Conservation (phyloP, 345 rosid species). For the Microcos paniculata region DNA sequence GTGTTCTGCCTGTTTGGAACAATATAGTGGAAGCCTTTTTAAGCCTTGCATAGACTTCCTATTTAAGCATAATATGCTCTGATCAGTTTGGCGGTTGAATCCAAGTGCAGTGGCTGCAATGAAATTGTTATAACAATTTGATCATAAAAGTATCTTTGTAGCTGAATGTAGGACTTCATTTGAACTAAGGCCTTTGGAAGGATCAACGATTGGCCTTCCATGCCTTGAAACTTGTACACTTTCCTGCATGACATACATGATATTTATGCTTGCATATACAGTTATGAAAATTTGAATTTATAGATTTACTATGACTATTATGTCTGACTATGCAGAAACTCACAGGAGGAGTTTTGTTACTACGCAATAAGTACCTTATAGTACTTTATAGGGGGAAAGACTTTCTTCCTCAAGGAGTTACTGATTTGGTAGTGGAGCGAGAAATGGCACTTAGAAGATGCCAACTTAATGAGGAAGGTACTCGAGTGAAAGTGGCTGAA, state of each 20-base stretch:
- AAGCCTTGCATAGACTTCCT: not conserved
- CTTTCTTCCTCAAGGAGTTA: slow-evolving; percentile 59
- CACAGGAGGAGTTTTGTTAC: slow-evolving; percentile 77
- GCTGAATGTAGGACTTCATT: not conserved
- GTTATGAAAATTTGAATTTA: not conserved
- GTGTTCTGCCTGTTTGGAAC: not conserved
- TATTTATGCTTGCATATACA: too few species aligned
- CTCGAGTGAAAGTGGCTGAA: slow-evolving; percentile 49
- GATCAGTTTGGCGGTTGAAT: not conserved
- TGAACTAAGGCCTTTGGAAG: not conserved
- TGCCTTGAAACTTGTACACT: not conserved
- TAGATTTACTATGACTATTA: slow-evolving; percentile 1
- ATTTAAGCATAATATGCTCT: not conserved
- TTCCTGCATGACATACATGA: not conserved
- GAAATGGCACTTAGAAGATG: slow-evolving; percentile 56
- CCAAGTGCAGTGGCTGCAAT: not conserved
- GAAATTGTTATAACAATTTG: not conserved
- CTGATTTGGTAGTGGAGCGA: slow-evolving; percentile 54
- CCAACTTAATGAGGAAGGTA: slow-evolving; percentile 64
- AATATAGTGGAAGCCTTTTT: too few species aligned
- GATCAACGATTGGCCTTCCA: not conserved
- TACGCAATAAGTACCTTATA: slow-evolving; percentile 69
- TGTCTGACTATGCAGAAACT: slow-evolving; percentile 46
- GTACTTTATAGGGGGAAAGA: slow-evolving; percentile 85
- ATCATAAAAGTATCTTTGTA: not conserved